Evolutionary conservation across 2,329 filamentous ascomycete species (phyloP).

Genomic region (Trichophyton benhamiae): DNA sequence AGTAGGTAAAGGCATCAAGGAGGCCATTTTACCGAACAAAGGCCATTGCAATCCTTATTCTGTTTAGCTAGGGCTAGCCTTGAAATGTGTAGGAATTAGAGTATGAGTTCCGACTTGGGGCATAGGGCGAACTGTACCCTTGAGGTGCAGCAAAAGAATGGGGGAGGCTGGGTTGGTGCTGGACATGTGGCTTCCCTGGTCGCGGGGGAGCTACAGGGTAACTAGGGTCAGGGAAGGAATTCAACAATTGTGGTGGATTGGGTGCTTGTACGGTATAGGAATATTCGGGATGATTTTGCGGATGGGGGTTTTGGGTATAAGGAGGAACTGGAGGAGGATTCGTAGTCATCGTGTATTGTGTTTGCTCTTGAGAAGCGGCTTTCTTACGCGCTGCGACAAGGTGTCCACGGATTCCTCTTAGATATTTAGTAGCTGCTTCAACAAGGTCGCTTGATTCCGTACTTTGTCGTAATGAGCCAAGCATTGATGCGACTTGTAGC

Average conservation of each 20-base stretch:
- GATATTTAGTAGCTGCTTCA: conserved; percentile 43
- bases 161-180: background rate
- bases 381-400: conserved; percentile 41
- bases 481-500: conserved; percentile 50
- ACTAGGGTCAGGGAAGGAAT: background rate
- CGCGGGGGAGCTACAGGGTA: background rate
- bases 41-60: background rate
- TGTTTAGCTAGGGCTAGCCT: background rate
- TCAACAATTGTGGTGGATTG: background rate
- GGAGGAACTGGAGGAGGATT: background rate
- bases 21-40: background rate
- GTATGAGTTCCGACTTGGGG: background rate
- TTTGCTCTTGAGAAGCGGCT: background rate
- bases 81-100: background rate
- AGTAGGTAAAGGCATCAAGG: too few species aligned
- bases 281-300: background rate
- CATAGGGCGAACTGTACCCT: background rate
- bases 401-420: conserved; percentile 44
- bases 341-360: background rate
- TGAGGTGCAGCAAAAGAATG: background rate
- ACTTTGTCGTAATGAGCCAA: conserved; percentile 49
- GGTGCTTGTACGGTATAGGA: background rate
- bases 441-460: conserved; percentile 44
- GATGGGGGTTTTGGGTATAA: background rate
- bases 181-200: background rate